Base-by-base conservation (phyloP, 805 yeast genomes). In the Candida caryicola region DNA sequence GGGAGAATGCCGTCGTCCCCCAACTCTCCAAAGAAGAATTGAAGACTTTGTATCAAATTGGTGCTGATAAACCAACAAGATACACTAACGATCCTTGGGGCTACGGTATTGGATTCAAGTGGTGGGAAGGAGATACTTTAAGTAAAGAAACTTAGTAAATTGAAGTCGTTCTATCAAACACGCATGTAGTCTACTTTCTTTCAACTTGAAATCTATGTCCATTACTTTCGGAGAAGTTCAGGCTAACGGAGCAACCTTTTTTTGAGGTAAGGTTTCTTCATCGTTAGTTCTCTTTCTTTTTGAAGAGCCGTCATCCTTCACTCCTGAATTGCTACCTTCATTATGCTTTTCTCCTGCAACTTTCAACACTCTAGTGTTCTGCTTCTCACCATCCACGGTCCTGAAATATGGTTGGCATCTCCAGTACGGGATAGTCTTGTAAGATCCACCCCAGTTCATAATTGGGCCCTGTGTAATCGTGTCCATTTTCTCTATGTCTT, bases 371-470 rank as follows among this genome's bases (percentile, higher is more conserved):
- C 71, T 50, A 1, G 65, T 57, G 42, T 65, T 68, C 35, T 65
- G 70, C 45, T 65, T 67, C 39, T 66, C 79, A 16, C 98, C 98
- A 57, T 87, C 77, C 1, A 91, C 96, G 2, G 82, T 81, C 51
- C 99, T 74, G 71, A 91, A 91, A 57, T 86, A 85, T 2, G 99
- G 99, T 63, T 91, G 99, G 47, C 95, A 81, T 52, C 98, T 75
- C 98, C 98, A 91, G 59, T 84, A 89, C 1, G 99, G 98, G 12
- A 91, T 78, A 4, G 73, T 75, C 57, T 80, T 79, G 59, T 93
- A 91, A 10, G 71, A 51, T 1, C 95, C 95, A 33, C 95, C 95
- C 90, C 95, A 84, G 17, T 62, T 54, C 49, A 79, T 79, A 1
- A 54, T 31, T 5, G 74, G 77, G 0, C 89, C 88, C 5, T 62